Conservation (phyloP, 352 stramenopile genomes). For the Phytophthora multivora region DNA sequence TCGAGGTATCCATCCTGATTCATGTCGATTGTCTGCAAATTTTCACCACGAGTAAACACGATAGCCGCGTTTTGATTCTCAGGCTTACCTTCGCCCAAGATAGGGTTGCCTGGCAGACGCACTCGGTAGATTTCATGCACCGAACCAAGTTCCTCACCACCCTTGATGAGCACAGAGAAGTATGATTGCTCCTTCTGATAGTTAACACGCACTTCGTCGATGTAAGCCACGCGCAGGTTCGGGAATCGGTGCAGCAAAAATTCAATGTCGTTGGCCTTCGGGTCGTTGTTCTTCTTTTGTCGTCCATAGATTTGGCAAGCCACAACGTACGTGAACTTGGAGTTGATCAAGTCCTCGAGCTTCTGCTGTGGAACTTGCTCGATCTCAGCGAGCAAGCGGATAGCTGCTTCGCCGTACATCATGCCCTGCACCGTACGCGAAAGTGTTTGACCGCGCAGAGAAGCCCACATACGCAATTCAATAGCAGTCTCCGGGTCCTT, state of each 20-base stretch:
- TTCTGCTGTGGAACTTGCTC: conserved; percentile 90
- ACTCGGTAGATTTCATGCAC: conserved; percentile 97
- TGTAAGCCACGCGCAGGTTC: conserved; percentile 98
- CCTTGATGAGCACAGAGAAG: conserved; percentile 98
- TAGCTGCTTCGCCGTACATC: conserved; percentile 99
- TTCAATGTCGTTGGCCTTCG: conserved; percentile 99
- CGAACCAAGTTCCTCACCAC: conserved; percentile 57
- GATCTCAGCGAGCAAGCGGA: conserved; percentile 96
- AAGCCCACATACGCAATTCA: conserved; percentile 97
- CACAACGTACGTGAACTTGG: conserved; percentile 99
- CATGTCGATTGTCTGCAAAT: conserved; percentile 99
- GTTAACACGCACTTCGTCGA: conserved; percentile 97
- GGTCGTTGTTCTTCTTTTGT: conserved; percentile 98
- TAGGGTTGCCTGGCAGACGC: conserved; percentile 97
- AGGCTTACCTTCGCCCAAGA: conserved; percentile 99
- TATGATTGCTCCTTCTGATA: conserved; percentile 95
- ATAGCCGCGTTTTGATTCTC: conserved; percentile 99
- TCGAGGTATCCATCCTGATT: conserved; percentile 99
- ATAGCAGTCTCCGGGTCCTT: conserved; percentile 85
- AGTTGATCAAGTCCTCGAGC: conserved; percentile 96
- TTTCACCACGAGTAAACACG: conserved; percentile 98
- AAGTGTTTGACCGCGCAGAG: conserved; percentile 96
- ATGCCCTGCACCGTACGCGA: conserved; percentile 98
- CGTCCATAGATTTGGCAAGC: conserved; percentile 98
- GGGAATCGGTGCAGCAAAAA: conserved; percentile 97